Evolutionary conservation across 305 asterid species (phyloP), one percentile per base, ranked within the genome.

Genomic region (Nicotiana rustica): DNA sequence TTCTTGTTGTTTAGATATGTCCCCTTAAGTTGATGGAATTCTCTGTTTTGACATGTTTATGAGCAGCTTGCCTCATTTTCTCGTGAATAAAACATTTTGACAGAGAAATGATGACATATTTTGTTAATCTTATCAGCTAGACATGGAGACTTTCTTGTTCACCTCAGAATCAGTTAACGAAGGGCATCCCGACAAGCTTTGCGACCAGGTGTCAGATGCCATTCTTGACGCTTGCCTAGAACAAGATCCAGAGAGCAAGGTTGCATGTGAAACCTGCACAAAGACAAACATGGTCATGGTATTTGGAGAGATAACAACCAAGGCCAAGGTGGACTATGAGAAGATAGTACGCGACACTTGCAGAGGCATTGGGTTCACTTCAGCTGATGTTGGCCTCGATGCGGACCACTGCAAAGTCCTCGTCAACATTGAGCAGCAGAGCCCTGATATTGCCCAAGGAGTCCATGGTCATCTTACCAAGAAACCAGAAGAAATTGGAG

Each of bases 181-280:
- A 85, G 87, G 87, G 6, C 87, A 84, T 29, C 87, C 87, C 19
- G 87, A 84, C 69, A 84, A 84, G 87, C 84, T 85, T 2, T 85
- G 87, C 14, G 87, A 85, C 77, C 87, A 85, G 81, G 87, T 85
- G 59, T 85, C 87, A 3, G 87, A 85, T 64, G 87, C 87, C 81
- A 85, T 85, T 68, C 87, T 85, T 31, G 87, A 85, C 29, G 87
- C 87, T 78, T 85, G 87, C 83, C 83, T 85, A 5, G 87, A 78
- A 79, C 85, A 85, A 70, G 87, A 85, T 41, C 85, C 85, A 8
- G 87, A 85, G 81, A 85, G 87, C 83, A 85, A 85, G 67, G 87
- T 84, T 81, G 87, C 87, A 38, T 84, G 87, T 67, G 87, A 84
- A 70, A 81, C 87, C 29, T 84, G 87, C 85, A 81, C 87, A 29